Evolutionary conservation across 177 flowering plant species (phyloP).

Genomic region (Vitis hybrid): DNA sequence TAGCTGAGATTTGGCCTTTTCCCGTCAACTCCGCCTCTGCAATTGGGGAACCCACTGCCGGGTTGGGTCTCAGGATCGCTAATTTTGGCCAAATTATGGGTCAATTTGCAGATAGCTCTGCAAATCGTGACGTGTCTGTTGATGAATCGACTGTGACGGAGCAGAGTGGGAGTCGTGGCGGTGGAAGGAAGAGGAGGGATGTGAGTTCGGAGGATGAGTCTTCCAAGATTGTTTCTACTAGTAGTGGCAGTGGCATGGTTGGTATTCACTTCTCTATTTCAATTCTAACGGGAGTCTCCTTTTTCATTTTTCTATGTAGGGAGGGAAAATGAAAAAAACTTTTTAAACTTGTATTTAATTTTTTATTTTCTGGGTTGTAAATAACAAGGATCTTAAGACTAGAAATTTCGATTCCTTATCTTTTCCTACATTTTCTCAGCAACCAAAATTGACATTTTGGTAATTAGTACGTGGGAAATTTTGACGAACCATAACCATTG

Average conservation of each 20-base stretch:
- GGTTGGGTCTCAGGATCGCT: slow-evolving; percentile 41
- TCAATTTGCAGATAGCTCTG: slow-evolving; percentile 31
- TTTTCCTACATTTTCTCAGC: too few relatives aligned
- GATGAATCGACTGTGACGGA: slow-evolving; percentile 81
- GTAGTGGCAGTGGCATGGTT: slow-evolving; percentile 61
- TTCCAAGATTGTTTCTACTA: slow-evolving; percentile 51
- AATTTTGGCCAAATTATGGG: slow-evolving; percentile 25
- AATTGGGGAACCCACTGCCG: slow-evolving; percentile 22
- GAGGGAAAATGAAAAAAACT: not conserved
- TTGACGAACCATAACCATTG: too few relatives aligned
- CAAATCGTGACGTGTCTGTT: slow-evolving; percentile 44
- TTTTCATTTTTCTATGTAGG: slow-evolving; percentile 4
- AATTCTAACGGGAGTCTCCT: not conserved
- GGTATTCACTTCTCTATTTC: slow-evolving; percentile 4
- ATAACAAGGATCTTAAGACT: too few relatives aligned
- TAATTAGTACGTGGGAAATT: too few relatives aligned
- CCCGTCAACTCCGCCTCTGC: too few relatives aligned
- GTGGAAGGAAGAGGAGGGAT: slow-evolving; percentile 47
- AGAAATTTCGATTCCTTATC: too few relatives aligned
- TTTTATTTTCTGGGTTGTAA: not conserved
- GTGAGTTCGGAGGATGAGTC: slow-evolving; percentile 55
- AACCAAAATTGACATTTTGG: too few relatives aligned
- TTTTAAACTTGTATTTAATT: not conserved
- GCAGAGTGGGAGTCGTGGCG: slow-evolving; percentile 51
- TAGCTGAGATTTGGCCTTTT: slow-evolving; percentile 68